Conservation (phyloP, 768 basidiomycete genomes). For the Agaricus blazei region DNA sequence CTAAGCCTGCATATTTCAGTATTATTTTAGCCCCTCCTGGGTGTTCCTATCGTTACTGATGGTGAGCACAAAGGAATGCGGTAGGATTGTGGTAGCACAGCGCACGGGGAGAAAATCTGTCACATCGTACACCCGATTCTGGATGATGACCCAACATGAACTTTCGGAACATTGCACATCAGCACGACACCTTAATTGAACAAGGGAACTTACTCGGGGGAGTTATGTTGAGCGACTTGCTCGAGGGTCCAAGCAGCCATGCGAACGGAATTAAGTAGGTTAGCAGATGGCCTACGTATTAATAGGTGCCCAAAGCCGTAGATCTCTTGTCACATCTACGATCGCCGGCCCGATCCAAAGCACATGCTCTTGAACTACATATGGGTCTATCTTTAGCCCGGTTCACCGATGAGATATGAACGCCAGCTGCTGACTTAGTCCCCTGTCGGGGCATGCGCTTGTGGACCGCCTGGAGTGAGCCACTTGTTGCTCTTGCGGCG, state of each 20-base stretch:
- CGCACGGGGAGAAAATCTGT: conserved; percentile 67
- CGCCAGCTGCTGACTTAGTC: too few species aligned
- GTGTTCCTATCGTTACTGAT: conserved; percentile 44
- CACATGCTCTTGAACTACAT: too few species aligned
- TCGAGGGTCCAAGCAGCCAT: conserved; percentile 46
- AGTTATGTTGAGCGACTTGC: conserved; percentile 59
- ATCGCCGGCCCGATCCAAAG: too few species aligned
- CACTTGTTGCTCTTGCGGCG: too few species aligned
- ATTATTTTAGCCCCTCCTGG: conserved; percentile 83
- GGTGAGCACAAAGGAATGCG: neutral
- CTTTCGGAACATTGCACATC: conserved; percentile 27
- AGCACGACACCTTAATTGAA: neutral
- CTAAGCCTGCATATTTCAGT: conserved; percentile 77
- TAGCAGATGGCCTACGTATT: neutral
- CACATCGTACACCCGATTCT: conserved; percentile 79
- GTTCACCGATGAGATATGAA: too few species aligned
- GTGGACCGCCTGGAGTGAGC: too few species aligned
- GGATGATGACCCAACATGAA: conserved; percentile 83
- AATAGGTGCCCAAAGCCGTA: neutral
- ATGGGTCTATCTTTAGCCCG: too few species aligned
- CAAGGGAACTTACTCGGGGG: conserved; percentile 34
- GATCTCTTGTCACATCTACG: neutral
- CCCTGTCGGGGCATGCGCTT: too few species aligned
- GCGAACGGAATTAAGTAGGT: neutral
- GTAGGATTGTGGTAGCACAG: conserved; percentile 11